Evolutionary conservation across 768 basidiomycete species (phyloP).

Genomic region (Kwoniella botswanensis): DNA sequence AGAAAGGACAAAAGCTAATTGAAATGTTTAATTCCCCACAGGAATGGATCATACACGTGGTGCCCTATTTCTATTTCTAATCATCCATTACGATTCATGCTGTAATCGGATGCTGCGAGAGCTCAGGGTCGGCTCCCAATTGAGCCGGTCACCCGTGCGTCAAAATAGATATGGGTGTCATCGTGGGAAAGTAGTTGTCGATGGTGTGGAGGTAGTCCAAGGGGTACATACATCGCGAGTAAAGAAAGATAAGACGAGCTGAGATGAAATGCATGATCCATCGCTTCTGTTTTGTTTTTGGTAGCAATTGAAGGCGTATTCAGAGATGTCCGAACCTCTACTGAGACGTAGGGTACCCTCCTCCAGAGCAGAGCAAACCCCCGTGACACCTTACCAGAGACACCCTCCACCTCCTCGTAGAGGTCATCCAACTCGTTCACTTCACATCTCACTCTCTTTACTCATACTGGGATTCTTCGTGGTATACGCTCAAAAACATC

Average conservation of each 20-base stretch:
- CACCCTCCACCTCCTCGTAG: conserved; percentile 33
- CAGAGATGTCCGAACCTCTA: conserved; percentile 10
- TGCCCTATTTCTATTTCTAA: neutral
- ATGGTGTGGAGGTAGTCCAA: neutral
- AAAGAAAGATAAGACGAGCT: neutral
- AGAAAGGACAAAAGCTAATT: neutral
- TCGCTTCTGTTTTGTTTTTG: neutral
- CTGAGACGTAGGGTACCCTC: conserved; percentile 1
- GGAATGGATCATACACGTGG: neutral
- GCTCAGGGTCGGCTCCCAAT: neutral
- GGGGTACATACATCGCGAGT: neutral
- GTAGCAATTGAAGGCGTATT: neutral
- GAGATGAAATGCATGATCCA: too few species aligned
- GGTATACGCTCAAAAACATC: conserved; percentile 34
- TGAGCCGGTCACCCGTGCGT: neutral
- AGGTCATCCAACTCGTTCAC: conserved; percentile 32
- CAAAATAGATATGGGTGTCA: neutral
- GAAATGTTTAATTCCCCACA: neutral
- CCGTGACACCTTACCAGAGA: conserved; percentile 23
- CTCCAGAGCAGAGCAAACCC: neutral
- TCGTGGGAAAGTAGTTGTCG: neutral
- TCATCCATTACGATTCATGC: neutral
- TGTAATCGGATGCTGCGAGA: neutral
- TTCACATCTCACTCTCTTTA: conserved; percentile 47
- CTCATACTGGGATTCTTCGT: conserved; percentile 44